phyloP scores from a whole-genome alignment of 768 basidiomycete species.

The Lentinula sp. region DNA sequence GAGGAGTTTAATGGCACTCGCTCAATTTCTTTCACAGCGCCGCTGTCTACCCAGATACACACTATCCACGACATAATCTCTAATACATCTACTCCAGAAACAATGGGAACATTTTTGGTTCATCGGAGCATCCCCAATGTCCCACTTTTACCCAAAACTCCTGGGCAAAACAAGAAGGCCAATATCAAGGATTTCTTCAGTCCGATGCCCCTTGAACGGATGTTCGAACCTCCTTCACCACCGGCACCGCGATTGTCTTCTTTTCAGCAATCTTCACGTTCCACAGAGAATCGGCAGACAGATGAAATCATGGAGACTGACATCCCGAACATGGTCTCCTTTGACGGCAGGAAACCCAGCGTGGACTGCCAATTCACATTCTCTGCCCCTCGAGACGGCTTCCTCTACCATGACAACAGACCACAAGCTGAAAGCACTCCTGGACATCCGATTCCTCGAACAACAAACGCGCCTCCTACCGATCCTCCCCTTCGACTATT shows the following conservation, averaged over 20 bases:
- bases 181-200: conserved; percentile 81
- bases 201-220: conserved; percentile 77
- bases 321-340: conserved; percentile 40
- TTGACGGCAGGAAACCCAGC: conserved; percentile 39
- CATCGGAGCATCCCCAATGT: conserved; percentile 56
- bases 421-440: conserved; percentile 66
- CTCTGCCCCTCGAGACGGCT: conserved; percentile 40
- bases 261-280: conserved; percentile 12
- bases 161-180: conserved; percentile 42
- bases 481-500: conserved; percentile 83
- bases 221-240: conserved; percentile 93
- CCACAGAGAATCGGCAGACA: conserved; percentile 2
- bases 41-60: conserved; percentile 47
- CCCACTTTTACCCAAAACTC: conserved; percentile 60
- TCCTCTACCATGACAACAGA: conserved; percentile 21
- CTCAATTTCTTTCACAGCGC: conserved; percentile 55
- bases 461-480: conserved; percentile 31
- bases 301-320: conserved; percentile 47
- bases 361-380: conserved; percentile 71
- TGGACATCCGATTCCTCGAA: conserved; percentile 24
- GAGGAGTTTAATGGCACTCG: conserved; percentile 41
- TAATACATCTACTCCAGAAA: conserved; percentile 20
- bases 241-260: conserved; percentile 26
- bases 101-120: conserved; percentile 70
- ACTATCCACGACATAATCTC: conserved; percentile 29